Evolutionary conservation across 2,329 filamentous ascomycete species (phyloP).

Genomic region (Coniella vitis): DNA sequence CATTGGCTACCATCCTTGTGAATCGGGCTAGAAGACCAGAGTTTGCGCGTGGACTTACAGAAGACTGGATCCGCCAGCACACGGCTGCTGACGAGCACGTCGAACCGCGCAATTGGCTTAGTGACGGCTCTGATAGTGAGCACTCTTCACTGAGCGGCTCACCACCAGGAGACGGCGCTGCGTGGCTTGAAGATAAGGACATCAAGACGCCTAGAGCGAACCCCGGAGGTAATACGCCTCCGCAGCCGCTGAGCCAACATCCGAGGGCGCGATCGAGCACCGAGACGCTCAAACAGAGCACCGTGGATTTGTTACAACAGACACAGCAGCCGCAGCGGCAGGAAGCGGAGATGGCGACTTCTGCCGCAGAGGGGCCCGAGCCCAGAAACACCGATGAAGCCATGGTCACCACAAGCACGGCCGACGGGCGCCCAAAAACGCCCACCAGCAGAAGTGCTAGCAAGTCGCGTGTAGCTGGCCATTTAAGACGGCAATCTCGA

Average conservation of each 20-base stretch:
- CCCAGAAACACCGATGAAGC: background rate
- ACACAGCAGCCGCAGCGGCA: too few relatives aligned
- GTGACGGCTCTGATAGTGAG: slow-evolving; percentile 70
- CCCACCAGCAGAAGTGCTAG: slow-evolving; percentile 1
- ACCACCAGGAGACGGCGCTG: slow-evolving; percentile 40
- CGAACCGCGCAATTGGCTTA: slow-evolving; percentile 76
- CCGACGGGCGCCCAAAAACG: slow-evolving; percentile 8
- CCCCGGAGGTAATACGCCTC: slow-evolving; percentile 20
- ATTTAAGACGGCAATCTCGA: slow-evolving; percentile 3
- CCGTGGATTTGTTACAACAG: slow-evolving; percentile 19
- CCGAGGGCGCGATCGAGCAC: slow-evolving; percentile 45
- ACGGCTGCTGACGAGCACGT: slow-evolving; percentile 63
- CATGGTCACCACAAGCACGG: slow-evolving; percentile 3
- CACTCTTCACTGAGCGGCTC: slow-evolving; percentile 68
- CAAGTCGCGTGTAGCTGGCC: background rate
- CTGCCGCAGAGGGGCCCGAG: slow-evolving; percentile 19
- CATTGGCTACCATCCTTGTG: slow-evolving; percentile 49
- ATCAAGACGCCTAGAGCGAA: slow-evolving; percentile 41
- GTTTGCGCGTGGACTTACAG: slow-evolving; percentile 58
- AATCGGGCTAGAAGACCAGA: slow-evolving; percentile 49
- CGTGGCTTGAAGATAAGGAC: slow-evolving; percentile 43
- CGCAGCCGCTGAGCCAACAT: slow-evolving; percentile 29
- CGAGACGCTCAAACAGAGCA: slow-evolving; percentile 45
- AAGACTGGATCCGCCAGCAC: slow-evolving; percentile 82
- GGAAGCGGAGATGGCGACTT: slow-evolving; percentile 21